Percentiles rank a stretch among this genome's conserved stretches.
These are phyloP conservation scores for Xylaria bambusicola DNA, from an alignment of 495 filamentous ascomycete species.

Conservation along the genomic window DNA sequence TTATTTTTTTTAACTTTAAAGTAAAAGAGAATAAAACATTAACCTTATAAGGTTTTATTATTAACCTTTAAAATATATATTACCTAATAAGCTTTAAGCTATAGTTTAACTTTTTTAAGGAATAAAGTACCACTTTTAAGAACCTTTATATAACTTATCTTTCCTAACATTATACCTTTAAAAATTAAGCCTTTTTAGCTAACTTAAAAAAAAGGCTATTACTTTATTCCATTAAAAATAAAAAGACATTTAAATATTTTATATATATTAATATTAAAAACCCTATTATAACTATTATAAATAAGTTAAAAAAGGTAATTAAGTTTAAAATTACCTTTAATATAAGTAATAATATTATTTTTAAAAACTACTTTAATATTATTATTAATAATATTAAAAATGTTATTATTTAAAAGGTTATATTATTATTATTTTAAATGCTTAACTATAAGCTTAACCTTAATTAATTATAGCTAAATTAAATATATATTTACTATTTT, in stretches of 20 bases:
- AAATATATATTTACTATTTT: constrained; percentile 37
- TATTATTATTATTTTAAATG: not conserved
- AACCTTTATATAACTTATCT: constrained; percentile 1
- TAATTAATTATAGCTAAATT: constrained; percentile 22
- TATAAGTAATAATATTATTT: constrained; percentile 10
- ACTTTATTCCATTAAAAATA: not conserved
- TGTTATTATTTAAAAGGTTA: not conserved
- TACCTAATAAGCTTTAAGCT: constrained; percentile 6
- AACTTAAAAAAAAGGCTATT: not conserved
- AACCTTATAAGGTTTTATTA: constrained; percentile 5
- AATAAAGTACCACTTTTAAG: constrained; percentile 12
- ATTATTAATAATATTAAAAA: constrained; percentile 3
- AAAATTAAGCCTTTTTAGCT: constrained; percentile 3
- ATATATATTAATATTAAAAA: constrained; percentile 6
- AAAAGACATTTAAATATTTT: constrained; percentile 17
- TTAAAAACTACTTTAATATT: constrained; percentile 12
- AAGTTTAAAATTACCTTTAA: constrained; percentile 3
- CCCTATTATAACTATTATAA: constrained; percentile 10
- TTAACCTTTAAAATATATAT: not conserved
- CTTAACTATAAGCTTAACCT: not conserved
- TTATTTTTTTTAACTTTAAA: not conserved
- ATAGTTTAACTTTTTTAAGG: constrained; percentile 14
- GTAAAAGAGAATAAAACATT: constrained; percentile 11
- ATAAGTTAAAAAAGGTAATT: not conserved
- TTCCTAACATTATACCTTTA: constrained; percentile 3